These are phyloP conservation scores for Debaryomyces sp. DNA, from an alignment of 1,139 yeast species.

Conservation along the genomic window DNA sequence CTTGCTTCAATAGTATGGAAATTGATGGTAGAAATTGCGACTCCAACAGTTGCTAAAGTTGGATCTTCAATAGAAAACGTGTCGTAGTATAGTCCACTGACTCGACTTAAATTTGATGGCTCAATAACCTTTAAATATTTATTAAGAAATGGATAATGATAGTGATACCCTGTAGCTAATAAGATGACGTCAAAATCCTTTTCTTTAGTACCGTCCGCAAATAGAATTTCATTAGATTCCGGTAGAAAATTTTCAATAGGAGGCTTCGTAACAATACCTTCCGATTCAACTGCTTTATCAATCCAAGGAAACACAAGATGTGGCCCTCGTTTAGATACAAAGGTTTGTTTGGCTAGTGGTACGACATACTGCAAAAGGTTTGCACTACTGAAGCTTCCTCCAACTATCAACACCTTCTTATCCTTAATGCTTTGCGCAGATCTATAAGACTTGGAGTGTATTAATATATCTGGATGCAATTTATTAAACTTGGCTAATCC, in stretches of 20 bases:
- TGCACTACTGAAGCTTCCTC: slow-evolving; percentile 53
- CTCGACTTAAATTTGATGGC: slow-evolving; percentile 31
- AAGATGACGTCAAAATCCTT: slow-evolving; percentile 31
- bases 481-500: slow-evolving; percentile 56
- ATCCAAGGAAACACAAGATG: slow-evolving; percentile 34
- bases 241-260: slow-evolving; percentile 29
- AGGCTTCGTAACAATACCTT: slow-evolving; percentile 16
- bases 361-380: slow-evolving; percentile 54
- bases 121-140: slow-evolving; percentile 22
- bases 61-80: slow-evolving; percentile 47
- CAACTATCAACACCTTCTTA: slow-evolving; percentile 50
- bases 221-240: slow-evolving; percentile 26
- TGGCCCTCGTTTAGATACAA: slow-evolving; percentile 38
- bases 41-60: slow-evolving; percentile 43
- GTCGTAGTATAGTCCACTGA: slow-evolving; percentile 40
- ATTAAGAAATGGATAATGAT: slow-evolving; percentile 35
- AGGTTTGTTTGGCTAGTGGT: slow-evolving; percentile 42
- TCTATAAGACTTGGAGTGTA: slow-evolving; percentile 64
- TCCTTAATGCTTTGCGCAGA: slow-evolving; percentile 47
- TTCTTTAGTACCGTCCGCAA: slow-evolving; percentile 30
- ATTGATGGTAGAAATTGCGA: slow-evolving; percentile 33
- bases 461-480: slow-evolving; percentile 47
- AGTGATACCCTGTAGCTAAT: slow-evolving; percentile 42
- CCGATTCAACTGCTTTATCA: slow-evolving; percentile 13
- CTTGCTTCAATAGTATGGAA: neutral